Percentiles rank a stretch among this genome's conserved stretches.
phyloP scores from a whole-genome alignment of 345 rosid genomes.

The Brassica incana region DNA sequence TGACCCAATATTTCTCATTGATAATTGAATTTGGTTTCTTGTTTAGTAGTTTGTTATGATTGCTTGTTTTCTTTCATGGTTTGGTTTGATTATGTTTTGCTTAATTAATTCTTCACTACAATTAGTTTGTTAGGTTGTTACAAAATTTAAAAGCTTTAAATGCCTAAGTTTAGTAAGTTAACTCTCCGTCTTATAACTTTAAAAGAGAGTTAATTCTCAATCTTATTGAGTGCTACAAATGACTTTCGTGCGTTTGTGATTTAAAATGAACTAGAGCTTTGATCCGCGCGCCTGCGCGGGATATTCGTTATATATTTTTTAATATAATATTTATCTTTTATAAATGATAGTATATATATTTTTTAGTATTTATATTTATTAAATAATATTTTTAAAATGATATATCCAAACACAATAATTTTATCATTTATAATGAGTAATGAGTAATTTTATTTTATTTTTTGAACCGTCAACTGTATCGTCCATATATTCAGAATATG shows the following conservation, averaged over 20 bases:
- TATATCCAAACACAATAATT: no score
- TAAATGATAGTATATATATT: no score
- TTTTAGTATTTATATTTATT: no score
- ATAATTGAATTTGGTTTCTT: neutral
- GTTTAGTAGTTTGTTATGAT: neutral
- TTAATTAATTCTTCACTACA: neutral
- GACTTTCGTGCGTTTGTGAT: neutral
- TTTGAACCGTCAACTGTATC: no score
- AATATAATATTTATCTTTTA: no score
- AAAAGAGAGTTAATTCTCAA: neutral
- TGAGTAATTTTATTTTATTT: no score
- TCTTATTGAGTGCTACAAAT: neutral
- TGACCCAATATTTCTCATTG: neutral
- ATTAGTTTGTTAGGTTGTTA: neutral
- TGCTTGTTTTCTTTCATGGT: neutral
- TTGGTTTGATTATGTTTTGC: neutral
- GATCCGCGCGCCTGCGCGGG: no score
- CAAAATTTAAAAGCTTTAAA: neutral
- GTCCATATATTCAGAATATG: no score
- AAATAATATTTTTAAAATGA: no score
- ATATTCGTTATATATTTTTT: no score
- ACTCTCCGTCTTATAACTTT: neutral
- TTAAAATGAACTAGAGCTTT: neutral
- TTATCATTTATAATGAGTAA: no score
- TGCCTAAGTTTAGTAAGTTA: neutral